phyloP scores from a whole-genome alignment of 75 land plant species.

The Cupressus sempervirens region DNA sequence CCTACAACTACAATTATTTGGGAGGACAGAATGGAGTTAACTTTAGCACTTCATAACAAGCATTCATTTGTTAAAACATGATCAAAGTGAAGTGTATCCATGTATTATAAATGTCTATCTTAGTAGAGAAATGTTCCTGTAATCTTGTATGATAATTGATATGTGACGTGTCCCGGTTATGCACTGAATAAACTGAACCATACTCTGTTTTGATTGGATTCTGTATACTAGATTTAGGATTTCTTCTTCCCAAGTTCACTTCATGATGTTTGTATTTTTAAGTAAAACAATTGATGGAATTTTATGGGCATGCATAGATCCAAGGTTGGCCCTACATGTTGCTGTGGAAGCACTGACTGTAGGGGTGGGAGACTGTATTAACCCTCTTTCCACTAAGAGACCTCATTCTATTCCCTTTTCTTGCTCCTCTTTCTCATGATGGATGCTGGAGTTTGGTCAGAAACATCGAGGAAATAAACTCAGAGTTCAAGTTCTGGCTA shows the following conservation, averaged over 20 bases:
- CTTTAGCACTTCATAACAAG: neutral
- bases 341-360: too few species aligned
- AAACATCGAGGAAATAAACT: too few species aligned
- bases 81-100: neutral
- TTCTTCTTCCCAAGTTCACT: neutral
- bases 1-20: neutral
- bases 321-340: too few species aligned
- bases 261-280: neutral
- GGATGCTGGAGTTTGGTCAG: too few species aligned
- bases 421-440: too few species aligned
- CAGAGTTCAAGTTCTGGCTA: too few species aligned
- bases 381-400: too few species aligned
- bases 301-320: too few species aligned
- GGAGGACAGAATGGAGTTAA: neutral
- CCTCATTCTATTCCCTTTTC: too few species aligned
- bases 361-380: too few species aligned
- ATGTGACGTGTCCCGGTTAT: neutral
- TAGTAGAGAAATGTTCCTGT: neutral
- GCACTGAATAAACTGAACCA: neutral
- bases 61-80: neutral
- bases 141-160: neutral
- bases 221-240: neutral
- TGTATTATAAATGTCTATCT: neutral
- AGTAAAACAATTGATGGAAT: too few species aligned
- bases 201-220: neutral